Percentiles rank a stretch among this genome's conserved stretches.
Evolutionary conservation across 257 asterid species (phyloP).

Genomic region (Nicotiana undulata): DNA sequence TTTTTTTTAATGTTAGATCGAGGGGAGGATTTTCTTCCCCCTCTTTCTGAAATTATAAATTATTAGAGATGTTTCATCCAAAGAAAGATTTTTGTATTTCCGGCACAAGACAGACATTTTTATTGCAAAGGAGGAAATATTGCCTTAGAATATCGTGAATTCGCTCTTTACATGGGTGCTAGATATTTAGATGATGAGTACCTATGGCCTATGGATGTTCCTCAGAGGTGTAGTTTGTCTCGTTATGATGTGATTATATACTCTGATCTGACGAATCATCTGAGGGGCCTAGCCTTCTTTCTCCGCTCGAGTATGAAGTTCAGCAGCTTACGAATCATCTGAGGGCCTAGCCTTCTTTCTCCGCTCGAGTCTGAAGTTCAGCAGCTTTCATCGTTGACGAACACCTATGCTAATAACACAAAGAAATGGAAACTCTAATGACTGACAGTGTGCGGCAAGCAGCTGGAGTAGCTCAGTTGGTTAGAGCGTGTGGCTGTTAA

Average conservation of each 20-base stretch:
- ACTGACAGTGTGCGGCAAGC: too few species aligned
- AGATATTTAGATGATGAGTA: neutral
- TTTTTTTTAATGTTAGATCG: neutral
- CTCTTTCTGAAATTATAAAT: neutral
- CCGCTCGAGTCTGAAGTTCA: too few species aligned
- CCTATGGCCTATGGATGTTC: neutral
- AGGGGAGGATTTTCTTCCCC: neutral
- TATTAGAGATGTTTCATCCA: neutral
- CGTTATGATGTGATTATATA: neutral
- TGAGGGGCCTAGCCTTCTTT: too few species aligned
- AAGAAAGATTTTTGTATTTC: neutral
- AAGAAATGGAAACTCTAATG: too few species aligned
- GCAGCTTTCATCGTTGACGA: too few species aligned
- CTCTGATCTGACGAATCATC: too few species aligned
- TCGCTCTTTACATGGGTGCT: neutral
- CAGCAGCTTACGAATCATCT: too few species aligned
- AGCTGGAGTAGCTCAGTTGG: constrained; percentile 36
- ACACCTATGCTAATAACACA: too few species aligned
- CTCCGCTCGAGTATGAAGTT: too few species aligned
- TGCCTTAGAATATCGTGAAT: neutral
- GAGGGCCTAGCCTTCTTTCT: too few species aligned
- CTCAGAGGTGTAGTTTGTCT: neutral
- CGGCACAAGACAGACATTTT: neutral
- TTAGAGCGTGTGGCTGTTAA: constrained; percentile 39
- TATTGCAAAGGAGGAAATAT: neutral